These are phyloP conservation scores for Dictyostelium capitatum DNA, from an alignment of 78 protist species.

Conservation along the genomic window DNA sequence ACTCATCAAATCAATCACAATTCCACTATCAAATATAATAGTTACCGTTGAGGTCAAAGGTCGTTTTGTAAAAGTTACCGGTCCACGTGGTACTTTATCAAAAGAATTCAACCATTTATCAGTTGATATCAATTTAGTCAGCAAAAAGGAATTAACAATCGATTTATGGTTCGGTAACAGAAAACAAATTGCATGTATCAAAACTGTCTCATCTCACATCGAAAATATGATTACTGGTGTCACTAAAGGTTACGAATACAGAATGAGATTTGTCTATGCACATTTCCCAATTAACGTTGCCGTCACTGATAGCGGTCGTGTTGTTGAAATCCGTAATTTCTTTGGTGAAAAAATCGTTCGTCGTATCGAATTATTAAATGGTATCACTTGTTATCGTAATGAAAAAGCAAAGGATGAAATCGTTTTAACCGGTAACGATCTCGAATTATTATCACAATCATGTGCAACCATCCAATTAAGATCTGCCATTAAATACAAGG, in stretches of 20 bases:
- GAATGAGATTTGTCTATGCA: slow-evolving; percentile 98
- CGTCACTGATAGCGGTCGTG: slow-evolving; percentile 81
- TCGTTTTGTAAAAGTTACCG: slow-evolving; percentile 90
- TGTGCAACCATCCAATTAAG: slow-evolving; percentile 87
- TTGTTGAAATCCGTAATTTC: slow-evolving; percentile 98
- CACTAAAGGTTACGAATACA: slow-evolving; percentile 98
- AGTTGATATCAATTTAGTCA: slow-evolving; percentile 84
- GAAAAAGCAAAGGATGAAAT: slow-evolving; percentile 97
- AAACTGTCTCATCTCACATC: slow-evolving; percentile 95
- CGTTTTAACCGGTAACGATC: slow-evolving; percentile 95
- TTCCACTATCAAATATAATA: neutral
- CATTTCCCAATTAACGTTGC: slow-evolving; percentile 99
- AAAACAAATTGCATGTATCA: slow-evolving; percentile 94
- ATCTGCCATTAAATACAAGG: slow-evolving; percentile 87
- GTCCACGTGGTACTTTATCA: slow-evolving; percentile 97
- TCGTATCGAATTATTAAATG: slow-evolving; percentile 88
- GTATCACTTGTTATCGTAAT: slow-evolving; percentile 88
- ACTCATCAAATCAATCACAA: neutral
- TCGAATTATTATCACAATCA: slow-evolving; percentile 95
- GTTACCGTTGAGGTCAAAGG: slow-evolving; percentile 77
- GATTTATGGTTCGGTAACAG: slow-evolving; percentile 93
- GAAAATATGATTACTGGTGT: slow-evolving; percentile 99
- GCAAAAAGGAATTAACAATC: slow-evolving; percentile 27
- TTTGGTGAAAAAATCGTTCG: slow-evolving; percentile 97
- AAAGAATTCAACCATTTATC: slow-evolving; percentile 93